Percentiles rank a stretch among this genome's conserved stretches.
Conservation (phyloP, 2,329 filamentous ascomycete genomes). For the Ceratocystis eucalypticola region DNA sequence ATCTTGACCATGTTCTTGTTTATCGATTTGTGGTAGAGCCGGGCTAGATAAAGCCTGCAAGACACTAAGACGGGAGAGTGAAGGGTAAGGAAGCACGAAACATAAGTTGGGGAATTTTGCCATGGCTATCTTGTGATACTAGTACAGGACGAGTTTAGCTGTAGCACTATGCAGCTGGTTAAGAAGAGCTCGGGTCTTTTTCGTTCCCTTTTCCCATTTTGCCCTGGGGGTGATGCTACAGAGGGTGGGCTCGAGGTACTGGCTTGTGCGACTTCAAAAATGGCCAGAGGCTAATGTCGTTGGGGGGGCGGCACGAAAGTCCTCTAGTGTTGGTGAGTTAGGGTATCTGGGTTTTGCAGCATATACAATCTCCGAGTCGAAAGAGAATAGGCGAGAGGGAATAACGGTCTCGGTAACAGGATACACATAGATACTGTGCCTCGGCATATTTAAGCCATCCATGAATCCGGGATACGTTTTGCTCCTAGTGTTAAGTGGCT, state of each 20-base stretch:
- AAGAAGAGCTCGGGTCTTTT: neutral
- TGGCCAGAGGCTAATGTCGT: no score
- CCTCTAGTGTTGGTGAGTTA: no score
- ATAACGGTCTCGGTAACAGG: no score
- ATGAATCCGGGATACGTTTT: neutral
- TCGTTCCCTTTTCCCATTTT: neutral
- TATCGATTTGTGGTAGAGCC: neutral
- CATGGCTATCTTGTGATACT: neutral
- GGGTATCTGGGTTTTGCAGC: no score
- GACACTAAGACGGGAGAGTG: neutral
- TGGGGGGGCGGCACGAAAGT: no score
- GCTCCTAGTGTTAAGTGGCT: neutral
- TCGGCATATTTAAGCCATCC: neutral
- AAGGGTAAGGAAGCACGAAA: slow-evolving; percentile 1
- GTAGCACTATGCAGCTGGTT: neutral
- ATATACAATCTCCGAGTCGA: no score
- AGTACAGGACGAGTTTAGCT: neutral
- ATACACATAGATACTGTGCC: neutral
- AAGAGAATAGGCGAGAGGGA: no score
- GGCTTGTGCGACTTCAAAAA: neutral
- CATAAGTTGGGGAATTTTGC: neutral
- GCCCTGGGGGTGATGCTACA: neutral
- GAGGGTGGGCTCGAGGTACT: neutral
- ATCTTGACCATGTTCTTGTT: neutral
- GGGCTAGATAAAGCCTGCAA: neutral